Base-by-base conservation (phyloP, 345 rosid species). In the Trapa incisa region DNA sequence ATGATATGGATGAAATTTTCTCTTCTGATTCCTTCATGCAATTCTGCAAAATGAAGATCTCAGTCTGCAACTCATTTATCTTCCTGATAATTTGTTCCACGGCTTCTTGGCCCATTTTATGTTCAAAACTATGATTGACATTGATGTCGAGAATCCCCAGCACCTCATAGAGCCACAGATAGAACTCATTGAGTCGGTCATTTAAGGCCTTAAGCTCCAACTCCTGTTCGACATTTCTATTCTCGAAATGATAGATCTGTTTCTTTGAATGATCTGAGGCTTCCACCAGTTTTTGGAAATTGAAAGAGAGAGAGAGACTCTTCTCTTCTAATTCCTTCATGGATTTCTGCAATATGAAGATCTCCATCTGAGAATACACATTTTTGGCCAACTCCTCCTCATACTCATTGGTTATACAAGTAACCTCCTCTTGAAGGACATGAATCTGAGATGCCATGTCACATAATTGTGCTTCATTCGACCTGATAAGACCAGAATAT, bases 301-400 rank as follows among this genome's bases (percentile, higher is more conserved):
- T 86, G 42, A 75, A 68, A 64, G 81, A 71, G 29, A 91, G 82
- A 65, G 83, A 81, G 69, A 77, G 68, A 61, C 80, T 84, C 71
- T 78, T 84, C 75, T 81, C 92, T 74, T 84, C 84, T 76, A 87
- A 78, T 45, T 86, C 92, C 74, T 75, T 81, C 36, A 86, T 66
- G 72, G 80, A 87, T 75, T 81, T 79, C 76, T 83, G 84, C 83
- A 86, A 81, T 76, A 89, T 72, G 68, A 89, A 84, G 74, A 81
- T 85, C 76, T 89, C 88, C 47, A 83, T 72, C 79, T 88, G 76
- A 65, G 86, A 79, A 80, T 61, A 74, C 69, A 84, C 69, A 64
- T 79, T 81, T 73, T 86, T 82, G 75, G 89, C 88, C 63, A 81
- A 76, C 69, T 89, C 96, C 67, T 80, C 84, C 69, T 88, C 87